Evolutionary conservation across 305 asterid species (phyloP), one percentile per base, ranked within the genome.

Genomic region (Withania somnifera): DNA sequence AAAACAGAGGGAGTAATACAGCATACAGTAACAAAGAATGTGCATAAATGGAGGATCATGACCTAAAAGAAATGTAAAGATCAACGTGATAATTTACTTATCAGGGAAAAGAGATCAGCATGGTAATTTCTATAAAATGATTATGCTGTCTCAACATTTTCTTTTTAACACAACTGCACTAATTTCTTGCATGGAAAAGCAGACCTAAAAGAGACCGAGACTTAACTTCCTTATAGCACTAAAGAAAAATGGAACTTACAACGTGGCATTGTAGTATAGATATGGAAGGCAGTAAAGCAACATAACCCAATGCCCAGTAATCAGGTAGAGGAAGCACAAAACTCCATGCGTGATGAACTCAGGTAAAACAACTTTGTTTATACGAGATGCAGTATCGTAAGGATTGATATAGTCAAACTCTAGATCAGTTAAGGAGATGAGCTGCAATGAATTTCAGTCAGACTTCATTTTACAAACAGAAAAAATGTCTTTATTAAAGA

Each of bases 321-420:
- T 50, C 28, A 95, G 93, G 88, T 89, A 93, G 82, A 93, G 92
- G 84, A 89, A 69, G 89, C 93, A 91, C 24, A 95, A 67, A 84
- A 90, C 93, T 86, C 94, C 98, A 86, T 90, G 90, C 0, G 92
- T 88, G 77, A 92, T 87, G 87, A 89, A 95, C 87, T 95, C 97
- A 0, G 98, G 98, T 82, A 95, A 78, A 58, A 93, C 88, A 76
- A 90, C 88, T 78, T 40, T 86, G 91, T 95, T 95, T 85, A 95
- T 91, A 86, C 95, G 91, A 81, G 91, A 87, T 40, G 98, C 92
- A 5, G 98, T 86, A 82, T 93, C 98, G 17, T 95, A 95, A 38
- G 97, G 97, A 85, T 95, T 93, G 87, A 92, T 91, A 80, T 92
- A 92, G 87, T 95, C 98, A 47, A 89, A 89, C 88, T 95, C 98